Evolutionary conservation across 148 eudicot species (phyloP), one percentile per base, ranked within the genome.

Genomic region (Rhododendron ferrugineum): DNA sequence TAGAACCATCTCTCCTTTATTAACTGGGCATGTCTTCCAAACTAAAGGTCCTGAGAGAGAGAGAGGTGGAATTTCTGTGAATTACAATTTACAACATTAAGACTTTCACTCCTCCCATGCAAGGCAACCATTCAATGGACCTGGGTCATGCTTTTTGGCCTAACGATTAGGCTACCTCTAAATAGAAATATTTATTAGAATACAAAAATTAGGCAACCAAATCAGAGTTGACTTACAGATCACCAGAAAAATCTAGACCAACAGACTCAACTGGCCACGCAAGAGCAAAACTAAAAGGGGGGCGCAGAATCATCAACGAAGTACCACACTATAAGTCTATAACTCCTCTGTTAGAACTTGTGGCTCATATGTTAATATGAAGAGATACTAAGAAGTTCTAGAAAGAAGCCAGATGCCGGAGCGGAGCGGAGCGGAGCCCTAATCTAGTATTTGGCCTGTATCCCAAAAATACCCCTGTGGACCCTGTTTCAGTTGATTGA

Each of bases 181-280:
- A 58, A 6, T 58, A 58, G n/a, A 6, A 20, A 6, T 6, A 20
- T 58, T 58, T 20, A 20, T 23, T 22, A 76, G 20, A 76, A 28
- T 77, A 0, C 28, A 44, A 42, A 5, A 9, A 44, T 44, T 77
- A 42, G 32, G 32, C 52, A 22, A 14, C 32, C 82, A 49, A 79
- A 26, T 26, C 60, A 46, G 81, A 6, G 14, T 44, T 26, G 26
- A n/a, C 81, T 23, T 23, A 23, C 34, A 9, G 56, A 44, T 23
- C 11, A 28, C 32, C 56, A 23, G 34, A 49, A 78, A 78, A 78
- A 44, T 13, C 30, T 46, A 34, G 18, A 78, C 81, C 81, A n/a
- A 78, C 56, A 78, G 81, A 42, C 54, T 42, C 46, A n/a, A 78
- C 81, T 78, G 81, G 3, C 56, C 56, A 44, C 20, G 52, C 81